These are phyloP conservation scores for Aspergillus amoenus DNA, from an alignment of 2,329 filamentous ascomycete species.

Conservation along the genomic window DNA sequence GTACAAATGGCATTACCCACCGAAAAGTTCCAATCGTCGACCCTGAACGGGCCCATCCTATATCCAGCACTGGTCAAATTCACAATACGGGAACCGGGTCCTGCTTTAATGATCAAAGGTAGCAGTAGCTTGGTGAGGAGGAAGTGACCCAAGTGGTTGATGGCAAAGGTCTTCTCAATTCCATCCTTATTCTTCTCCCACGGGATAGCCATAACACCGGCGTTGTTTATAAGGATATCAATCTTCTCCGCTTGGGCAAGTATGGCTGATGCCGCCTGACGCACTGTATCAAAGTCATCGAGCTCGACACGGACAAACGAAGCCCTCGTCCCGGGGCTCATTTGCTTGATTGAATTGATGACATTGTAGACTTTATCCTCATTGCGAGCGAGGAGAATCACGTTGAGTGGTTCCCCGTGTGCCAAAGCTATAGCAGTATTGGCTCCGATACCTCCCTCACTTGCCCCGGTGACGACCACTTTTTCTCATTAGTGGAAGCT, in stretches of 20 bases:
- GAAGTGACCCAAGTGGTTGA: conserved; percentile 37
- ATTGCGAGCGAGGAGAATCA: neutral
- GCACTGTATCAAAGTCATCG: neutral
- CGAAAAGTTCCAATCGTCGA: conserved; percentile 28
- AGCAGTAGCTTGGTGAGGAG: conserved; percentile 33
- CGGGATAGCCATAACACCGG: conserved; percentile 32
- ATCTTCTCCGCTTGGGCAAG: conserved; percentile 1
- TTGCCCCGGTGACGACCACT: too few species aligned
- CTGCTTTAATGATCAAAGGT: conserved; percentile 21
- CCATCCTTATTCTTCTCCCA: conserved; percentile 28
- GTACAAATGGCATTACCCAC: neutral
- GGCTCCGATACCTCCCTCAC: too few species aligned
- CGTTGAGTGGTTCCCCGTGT: too few species aligned
- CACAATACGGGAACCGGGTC: conserved; percentile 13
- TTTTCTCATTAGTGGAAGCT: too few species aligned
- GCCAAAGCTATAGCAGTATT: too few species aligned
- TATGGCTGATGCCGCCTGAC: neutral
- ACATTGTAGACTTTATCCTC: neutral
- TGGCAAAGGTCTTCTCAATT: conserved; percentile 34
- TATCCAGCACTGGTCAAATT: conserved; percentile 23
- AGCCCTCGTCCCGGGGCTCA: neutral
- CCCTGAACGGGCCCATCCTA: conserved; percentile 26
- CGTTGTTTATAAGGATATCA: conserved; percentile 36
- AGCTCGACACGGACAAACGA: neutral
- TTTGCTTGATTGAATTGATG: neutral